Evolutionary conservation across 192 early-diverging fungal genomes (phyloP), one percentile per base, ranked within the genome.

Genomic region (Obelidium mucronatum): DNA sequence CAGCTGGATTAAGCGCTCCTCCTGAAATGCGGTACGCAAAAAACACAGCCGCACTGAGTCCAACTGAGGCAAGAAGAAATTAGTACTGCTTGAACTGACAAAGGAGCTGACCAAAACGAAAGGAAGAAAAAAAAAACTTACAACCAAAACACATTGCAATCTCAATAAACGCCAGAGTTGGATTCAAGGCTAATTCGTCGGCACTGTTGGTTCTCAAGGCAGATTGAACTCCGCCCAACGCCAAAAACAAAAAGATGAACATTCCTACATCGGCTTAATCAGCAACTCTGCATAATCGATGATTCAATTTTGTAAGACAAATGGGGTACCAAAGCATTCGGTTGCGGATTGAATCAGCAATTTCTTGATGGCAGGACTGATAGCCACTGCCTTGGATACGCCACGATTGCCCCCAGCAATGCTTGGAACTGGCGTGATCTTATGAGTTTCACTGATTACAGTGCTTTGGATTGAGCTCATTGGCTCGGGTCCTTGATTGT

Each of bases 1-100:
- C 82, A 15, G 90, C 88, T 2, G 91, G 90, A 72, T 92, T 92
- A 65, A 92, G 81, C 13, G 82, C 82, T 4, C 90, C 86, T 24
- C 90, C 90, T 6, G 86, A 90, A 58, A 90, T 84, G 17, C 83
- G 80, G 64, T 83, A 84, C 17, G 69, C 19, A 73, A 76, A 66
- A 44, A 61, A 65, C 56, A 75, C 56, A 62, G 58, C 48, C 48
- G 36, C 75, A 68, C 40, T 77, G 37, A 30, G 79, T 72, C 67
- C 67, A 60, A 66, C 40, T 59, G 42, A 26, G 58, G 39, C 39
- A 22, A 22, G 22, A 22, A 22, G 48, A 8, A 51, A 13, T 8
- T 51, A n/a, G n/a, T n/a, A n/a, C n/a, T n/a, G n/a, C n/a, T n/a
- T n/a, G n/a, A n/a, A n/a, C n/a, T n/a, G n/a, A n/a, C n/a, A n/a